Base-by-base conservation (phyloP, 768 basidiomycete species). In the Suillus lakei region DNA sequence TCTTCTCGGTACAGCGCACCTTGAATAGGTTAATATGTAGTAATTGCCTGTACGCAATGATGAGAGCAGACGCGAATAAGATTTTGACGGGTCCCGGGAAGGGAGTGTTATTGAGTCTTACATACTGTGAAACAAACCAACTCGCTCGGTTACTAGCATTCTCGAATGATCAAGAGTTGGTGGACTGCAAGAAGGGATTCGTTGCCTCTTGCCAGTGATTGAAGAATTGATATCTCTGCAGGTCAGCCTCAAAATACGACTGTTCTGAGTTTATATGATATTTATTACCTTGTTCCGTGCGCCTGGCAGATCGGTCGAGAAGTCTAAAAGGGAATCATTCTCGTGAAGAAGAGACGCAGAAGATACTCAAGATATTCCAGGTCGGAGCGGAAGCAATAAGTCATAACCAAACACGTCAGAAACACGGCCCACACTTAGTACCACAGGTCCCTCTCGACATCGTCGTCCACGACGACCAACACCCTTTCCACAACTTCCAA, bases 391-490 rank as follows among this genome's bases (percentile, higher is more conserved):
- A 61, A 30, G 55, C 56, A 63, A 63, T 39, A 50, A 50, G 23
- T 51, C n/a, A 62, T 50, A 63, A 36, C 67, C 70, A 72, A 74
- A 73, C 66, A 66, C 64, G 63, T 62, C 69, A 71, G 67, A 58
- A 66, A 64, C 65, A 68, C 69, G 50, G 34, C 34, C 34, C 34
- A 68, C 58, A n/a, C 48, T 50, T 28, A n/a, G n/a, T n/a, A 48
- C 66, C 62, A 46, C 63, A 38, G 60, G 28, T 51, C 55, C 54
- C 68, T 39, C 60, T 55, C 43, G 38, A 46, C 65, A 34, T 68
- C 66, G 64, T 65, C 66, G 62, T 43, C 50, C 66, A 60, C 68
- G 68, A 66, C 44, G 68, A 64, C 74, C 66, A 53, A 68, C 69
- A 63, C 65, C 9, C 15, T 44, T 34, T 65, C 64, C 30, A 23